phyloP scores from a whole-genome alignment of 129 eudicot genomes.

The Logfia minima region DNA sequence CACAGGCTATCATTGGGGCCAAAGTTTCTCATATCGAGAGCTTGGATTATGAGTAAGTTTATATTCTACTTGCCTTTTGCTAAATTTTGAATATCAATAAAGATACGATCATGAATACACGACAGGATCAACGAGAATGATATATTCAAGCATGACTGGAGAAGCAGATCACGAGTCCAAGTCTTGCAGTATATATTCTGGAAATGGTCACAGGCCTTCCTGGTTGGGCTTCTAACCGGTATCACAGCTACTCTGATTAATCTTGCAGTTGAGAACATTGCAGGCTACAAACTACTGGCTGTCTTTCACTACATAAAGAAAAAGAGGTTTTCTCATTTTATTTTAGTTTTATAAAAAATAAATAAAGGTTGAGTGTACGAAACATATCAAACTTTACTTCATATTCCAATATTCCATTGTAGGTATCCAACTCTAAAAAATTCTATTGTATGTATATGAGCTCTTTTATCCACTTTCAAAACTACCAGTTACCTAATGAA shows the following conservation, averaged over 20 bases:
- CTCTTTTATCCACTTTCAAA: too few species aligned
- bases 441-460: too few species aligned
- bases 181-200: conserved; percentile 59
- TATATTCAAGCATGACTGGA: conserved; percentile 88
- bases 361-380: neutral
- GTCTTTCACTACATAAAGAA: conserved; percentile 51
- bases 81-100: neutral
- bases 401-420: neutral
- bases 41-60: conserved; percentile 86
- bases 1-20: conserved; percentile 74
- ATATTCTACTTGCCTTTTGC: neutral
- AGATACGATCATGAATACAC: neutral
- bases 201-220: conserved; percentile 83
- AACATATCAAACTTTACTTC: neutral
- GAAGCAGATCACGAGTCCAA: conserved; percentile 71
- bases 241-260: conserved; percentile 75
- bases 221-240: conserved; percentile 83
- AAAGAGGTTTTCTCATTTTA: conserved; percentile 41
- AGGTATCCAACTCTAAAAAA: too few species aligned
- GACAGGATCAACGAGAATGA: conserved; percentile 91
- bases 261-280: conserved; percentile 81
- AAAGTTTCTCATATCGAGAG: conserved; percentile 82
- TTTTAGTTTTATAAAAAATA: neutral
- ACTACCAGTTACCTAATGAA: too few species aligned
- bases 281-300: conserved; percentile 77